Base-by-base conservation (phyloP, 2,329 filamentous ascomycete genomes). In the Emergomyces africanus region DNA sequence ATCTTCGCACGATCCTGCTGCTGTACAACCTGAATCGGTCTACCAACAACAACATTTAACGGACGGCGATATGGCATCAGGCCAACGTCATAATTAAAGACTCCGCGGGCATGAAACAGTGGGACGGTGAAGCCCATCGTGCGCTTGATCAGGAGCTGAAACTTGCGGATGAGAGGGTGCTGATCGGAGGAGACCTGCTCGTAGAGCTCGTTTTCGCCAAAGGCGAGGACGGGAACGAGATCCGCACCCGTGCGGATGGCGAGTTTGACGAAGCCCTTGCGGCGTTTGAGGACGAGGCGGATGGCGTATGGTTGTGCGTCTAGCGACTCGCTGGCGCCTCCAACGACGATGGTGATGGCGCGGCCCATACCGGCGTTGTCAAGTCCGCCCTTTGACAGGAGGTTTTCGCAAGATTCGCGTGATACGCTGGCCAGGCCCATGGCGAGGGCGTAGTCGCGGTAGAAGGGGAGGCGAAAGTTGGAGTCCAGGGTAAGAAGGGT, bases 21-120 rank as follows among this genome's bases (percentile, higher is more conserved):
- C 67, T 81, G 79, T 56, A 81, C 75, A 5, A 96, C 86, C 62
- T 79, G 78, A 62, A 96, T 90, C 0, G 92, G 90, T 57, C 82
- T 80, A 3, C 92, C 92, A 15, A 96, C 88, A 14, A 99, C 91
- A 54, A 96, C 83, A 69, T 97, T 94, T 61, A 99, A 78, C 12
- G 90, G 86, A 56, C 86, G 80, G 14, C 94, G 84, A 72, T 96
- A 97, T 0, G 94, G 94, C 89, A 97, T 90, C 67, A 97, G 77
- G 3, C 94, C 94, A 15, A 96, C 89, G 71, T 99, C 94, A 70
- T 99, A 97, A 73, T 99, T 99, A 76, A 97, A 96, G 46, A 97
- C 86, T 14, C 92, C 92, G 30, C 91, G 78, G 2, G 91, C 92
- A 71, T 96, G 90, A 67, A 96, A 87, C 33, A 95, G 81, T 0